These are phyloP conservation scores for Aspergillus udagawae DNA, from an alignment of 2,329 filamentous ascomycete species.

Conservation along the genomic window DNA sequence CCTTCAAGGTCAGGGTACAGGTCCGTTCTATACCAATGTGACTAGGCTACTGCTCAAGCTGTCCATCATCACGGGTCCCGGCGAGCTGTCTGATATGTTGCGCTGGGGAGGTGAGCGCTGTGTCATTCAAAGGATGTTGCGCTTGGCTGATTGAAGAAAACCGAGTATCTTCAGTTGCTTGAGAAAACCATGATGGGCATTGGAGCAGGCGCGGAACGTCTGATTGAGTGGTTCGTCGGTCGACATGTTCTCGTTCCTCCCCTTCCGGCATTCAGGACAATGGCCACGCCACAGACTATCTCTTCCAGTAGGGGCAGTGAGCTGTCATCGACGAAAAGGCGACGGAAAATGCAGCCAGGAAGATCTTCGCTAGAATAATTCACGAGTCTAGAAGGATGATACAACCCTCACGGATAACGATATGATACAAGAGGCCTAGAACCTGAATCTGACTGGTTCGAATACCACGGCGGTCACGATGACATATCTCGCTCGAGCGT, in stretches of 20 bases:
- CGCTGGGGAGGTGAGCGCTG: conserved; percentile 38
- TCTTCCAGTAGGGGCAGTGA: conserved; percentile 6
- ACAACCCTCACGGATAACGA: conserved; percentile 26
- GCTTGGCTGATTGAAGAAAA: conserved; percentile 22
- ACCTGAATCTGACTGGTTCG: conserved; percentile 46
- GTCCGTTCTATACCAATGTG: conserved; percentile 3
- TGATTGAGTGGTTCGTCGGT: conserved; percentile 2
- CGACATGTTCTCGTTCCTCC: conserved; percentile 10
- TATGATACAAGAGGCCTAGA: conserved; percentile 34
- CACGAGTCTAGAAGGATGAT: conserved; percentile 30
- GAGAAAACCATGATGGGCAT: conserved; percentile 16
- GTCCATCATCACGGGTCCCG: conserved; percentile 2
- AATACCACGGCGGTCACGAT: conserved; percentile 49
- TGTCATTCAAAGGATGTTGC: neutral
- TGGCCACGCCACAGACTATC: conserved; percentile 8
- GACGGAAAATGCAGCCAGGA: conserved; percentile 20
- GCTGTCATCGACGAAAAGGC: conserved; percentile 17
- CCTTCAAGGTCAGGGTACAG: neutral
- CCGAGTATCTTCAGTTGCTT: conserved; percentile 35
- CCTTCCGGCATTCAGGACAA: neutral
- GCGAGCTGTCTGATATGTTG: conserved; percentile 43
- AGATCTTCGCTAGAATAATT: conserved; percentile 37
- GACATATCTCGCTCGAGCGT: conserved; percentile 45
- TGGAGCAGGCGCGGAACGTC: conserved; percentile 9
- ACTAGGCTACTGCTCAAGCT: conserved; percentile 5